Evolutionary conservation across 805 yeast species (phyloP), one percentile per base, ranked within the genome.

Genomic region (Yamadazyma ubonensis): DNA sequence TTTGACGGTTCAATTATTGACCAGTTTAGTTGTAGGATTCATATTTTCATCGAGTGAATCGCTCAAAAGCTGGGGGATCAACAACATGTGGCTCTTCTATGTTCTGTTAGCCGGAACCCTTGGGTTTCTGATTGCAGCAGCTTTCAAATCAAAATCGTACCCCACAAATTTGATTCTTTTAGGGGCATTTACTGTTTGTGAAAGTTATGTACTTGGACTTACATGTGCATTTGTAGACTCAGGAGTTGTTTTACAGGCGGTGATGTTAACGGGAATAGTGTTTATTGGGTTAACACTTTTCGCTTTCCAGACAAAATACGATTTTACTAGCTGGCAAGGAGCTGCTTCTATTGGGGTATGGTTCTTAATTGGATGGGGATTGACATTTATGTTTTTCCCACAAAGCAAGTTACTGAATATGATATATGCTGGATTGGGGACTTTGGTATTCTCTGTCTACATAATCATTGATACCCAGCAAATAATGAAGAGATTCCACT

Each of bases 391-490:
- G 67, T 83, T 88, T 61, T 75, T 87, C 56, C 74, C 86, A 26
- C 71, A 72, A 61, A 57, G 72, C 40, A 59, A 74, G n/a, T 67
- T 71, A n/a, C 61, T 76, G 33, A 89, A 85, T 51, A 58, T 83
- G 46, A 62, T 80, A 3, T 87, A 84, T 64, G 77, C 89, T 22
- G 77, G 79, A 45, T 56, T 82, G 31, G 95, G 93, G 17, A 93
- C 95, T 4, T 53, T 83, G 29, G 62, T 88, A 2, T 88, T 88
- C 61, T 70, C 82, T 10, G 76, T 79, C 4, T 87, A 83, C 55
- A 73, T 89, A 43, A 62, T 88, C 36, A 77, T 86, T 33, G 96
- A 88, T 59, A 88, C 96, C 15, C 96, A 88, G 61, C 58, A 78
- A 50, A 77, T 88, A 41, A 74, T 88, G 79, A 79, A 83, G 55